Percentiles rank a stretch among this genome's conserved stretches.
Conservation (phyloP, 805 yeast species). For the Kuraishia cidri region DNA sequence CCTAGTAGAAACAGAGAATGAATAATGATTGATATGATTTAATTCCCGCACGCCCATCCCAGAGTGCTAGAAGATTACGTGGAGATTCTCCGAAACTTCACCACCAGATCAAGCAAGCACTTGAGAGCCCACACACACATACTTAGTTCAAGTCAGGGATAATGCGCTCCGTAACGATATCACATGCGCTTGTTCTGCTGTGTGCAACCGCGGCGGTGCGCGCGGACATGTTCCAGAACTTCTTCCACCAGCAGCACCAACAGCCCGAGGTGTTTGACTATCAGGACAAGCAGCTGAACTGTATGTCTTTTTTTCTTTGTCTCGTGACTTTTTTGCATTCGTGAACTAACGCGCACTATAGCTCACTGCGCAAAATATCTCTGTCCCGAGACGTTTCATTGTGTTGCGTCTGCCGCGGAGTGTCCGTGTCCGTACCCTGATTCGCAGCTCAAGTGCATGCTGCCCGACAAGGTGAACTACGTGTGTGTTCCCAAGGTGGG, state of each 20-base stretch:
- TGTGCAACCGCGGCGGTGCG: no score
- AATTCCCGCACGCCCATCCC: no score
- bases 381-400: constrained; percentile 76
- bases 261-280: constrained; percentile 24
- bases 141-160: no score
- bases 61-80: no score
- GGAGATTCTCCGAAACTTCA: no score
- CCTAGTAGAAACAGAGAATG: constrained; percentile 79
- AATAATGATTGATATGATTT: no score
- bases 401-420: constrained; percentile 59
- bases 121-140: no score
- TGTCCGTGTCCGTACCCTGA: constrained; percentile 92
- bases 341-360: constrained; percentile 5
- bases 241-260: constrained; percentile 12
- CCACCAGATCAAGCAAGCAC: no score
- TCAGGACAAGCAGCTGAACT: constrained; percentile 26
- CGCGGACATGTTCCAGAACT: constrained; percentile 14
- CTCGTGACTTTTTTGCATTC: not conserved
- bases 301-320: constrained; percentile 4
- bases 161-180: no score
- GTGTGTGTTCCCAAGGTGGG: constrained; percentile 85
- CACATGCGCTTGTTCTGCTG: no score
- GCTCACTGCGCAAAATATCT: constrained; percentile 55
- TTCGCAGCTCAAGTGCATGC: constrained; percentile 71
- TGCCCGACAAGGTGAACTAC: constrained; percentile 57